phyloP scores from a whole-genome alignment of 805 yeast species.

The Lachancea cidri region DNA sequence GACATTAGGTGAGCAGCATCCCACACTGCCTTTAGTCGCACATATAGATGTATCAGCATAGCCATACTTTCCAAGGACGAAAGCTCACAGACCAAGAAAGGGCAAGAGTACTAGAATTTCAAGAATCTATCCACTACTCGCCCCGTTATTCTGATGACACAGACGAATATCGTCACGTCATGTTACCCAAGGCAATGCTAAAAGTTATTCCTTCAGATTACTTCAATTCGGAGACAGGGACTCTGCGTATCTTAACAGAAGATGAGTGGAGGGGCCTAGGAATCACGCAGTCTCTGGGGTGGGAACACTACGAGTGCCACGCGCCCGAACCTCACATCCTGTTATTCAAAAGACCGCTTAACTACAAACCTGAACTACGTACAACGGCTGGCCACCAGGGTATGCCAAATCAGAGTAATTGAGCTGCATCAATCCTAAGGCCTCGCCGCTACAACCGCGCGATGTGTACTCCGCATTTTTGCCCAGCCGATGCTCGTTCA shows the following conservation, averaged over 20 bases:
- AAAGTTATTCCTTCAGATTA: slow-evolving; percentile 92
- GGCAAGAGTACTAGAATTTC: slow-evolving; percentile 82
- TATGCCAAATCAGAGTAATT: background rate
- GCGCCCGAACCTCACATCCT: slow-evolving; percentile 98
- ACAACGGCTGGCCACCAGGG: slow-evolving; percentile 11
- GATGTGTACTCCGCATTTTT: background rate
- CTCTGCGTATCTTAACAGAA: slow-evolving; percentile 81
- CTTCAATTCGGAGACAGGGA: slow-evolving; percentile 89
- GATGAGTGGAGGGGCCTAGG: slow-evolving; percentile 99
- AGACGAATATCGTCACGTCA: slow-evolving; percentile 92
- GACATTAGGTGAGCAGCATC: too few species aligned
- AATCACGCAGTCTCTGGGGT: slow-evolving; percentile 92
- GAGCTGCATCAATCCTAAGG: background rate
- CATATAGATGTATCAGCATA: slow-evolving; percentile 28
- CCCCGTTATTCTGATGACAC: slow-evolving; percentile 87
- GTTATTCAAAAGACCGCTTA: slow-evolving; percentile 69
- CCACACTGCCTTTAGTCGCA: too few species aligned
- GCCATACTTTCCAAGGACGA: slow-evolving; percentile 42
- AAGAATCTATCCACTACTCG: slow-evolving; percentile 90
- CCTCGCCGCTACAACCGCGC: background rate
- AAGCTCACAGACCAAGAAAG: slow-evolving; percentile 78
- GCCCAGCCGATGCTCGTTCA: too few species aligned
- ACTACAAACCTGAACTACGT: slow-evolving; percentile 41
- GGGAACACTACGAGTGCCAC: slow-evolving; percentile 98
- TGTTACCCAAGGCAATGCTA: slow-evolving; percentile 93